phyloP scores from a whole-genome alignment of 768 basidiomycete species.

The Cantharellus anzutake region DNA sequence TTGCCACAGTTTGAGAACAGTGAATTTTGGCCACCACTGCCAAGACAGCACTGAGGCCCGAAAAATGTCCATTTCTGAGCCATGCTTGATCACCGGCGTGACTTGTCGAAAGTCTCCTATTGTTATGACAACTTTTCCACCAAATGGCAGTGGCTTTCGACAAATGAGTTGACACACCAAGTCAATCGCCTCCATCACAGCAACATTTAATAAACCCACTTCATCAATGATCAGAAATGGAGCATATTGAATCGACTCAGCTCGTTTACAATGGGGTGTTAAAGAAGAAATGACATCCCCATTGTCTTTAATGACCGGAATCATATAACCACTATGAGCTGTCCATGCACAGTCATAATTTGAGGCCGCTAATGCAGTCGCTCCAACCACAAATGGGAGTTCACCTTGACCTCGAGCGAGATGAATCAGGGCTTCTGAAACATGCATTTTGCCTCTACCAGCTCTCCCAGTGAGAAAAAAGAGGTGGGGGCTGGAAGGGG shows the following conservation, averaged over 20 bases:
- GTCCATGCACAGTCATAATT: too few relatives aligned
- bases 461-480: too few relatives aligned
- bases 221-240: constrained; percentile 24
- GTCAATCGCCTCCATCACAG: constrained; percentile 20
- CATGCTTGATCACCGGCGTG: not conserved
- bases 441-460: constrained; percentile 1
- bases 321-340: too few relatives aligned
- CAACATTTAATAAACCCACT: constrained; percentile 23
- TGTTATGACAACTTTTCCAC: constrained; percentile 2
- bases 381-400: too few relatives aligned
- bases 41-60: not conserved
- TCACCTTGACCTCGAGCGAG: too few relatives aligned
- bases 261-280: constrained; percentile 12
- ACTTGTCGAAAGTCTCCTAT: not conserved
- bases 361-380: too few relatives aligned
- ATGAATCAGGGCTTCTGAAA: too few relatives aligned
- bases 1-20: not conserved
- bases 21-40: not conserved
- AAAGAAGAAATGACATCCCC: constrained; percentile 14
- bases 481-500: too few relatives aligned
- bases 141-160: constrained; percentile 8
- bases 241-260: constrained; percentile 19
- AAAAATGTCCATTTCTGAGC: not conserved
- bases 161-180: constrained; percentile 8
- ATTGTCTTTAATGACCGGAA: not conserved